These are phyloP conservation scores for Aegilops bicornis DNA, from an alignment of 176 grass and related monocot species.

Conservation along the genomic window DNA sequence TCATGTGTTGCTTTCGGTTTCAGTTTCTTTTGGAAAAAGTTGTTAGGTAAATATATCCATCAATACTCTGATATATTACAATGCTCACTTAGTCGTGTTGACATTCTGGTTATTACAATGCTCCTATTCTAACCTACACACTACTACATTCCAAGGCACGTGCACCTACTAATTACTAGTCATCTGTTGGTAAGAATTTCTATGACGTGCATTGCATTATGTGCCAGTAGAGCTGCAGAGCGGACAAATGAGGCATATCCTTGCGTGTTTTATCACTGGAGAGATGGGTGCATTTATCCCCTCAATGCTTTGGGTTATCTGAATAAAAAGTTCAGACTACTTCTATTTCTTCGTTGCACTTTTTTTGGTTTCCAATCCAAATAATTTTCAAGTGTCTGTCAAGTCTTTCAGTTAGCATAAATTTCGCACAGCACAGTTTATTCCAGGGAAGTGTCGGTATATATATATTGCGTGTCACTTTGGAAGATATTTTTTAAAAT, in stretches of 20 bases:
- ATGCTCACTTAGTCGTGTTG: not conserved
- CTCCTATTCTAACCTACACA: constrained; percentile 2
- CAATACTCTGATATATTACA: not conserved
- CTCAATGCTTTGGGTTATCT: not conserved
- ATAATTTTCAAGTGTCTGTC: not conserved
- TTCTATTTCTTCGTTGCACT: not conserved
- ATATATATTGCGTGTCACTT: not conserved
- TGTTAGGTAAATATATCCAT: constrained; percentile 8
- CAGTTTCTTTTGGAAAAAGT: not conserved
- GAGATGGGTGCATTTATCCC: not conserved
- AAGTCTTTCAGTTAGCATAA: not conserved
- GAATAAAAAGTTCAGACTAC: not conserved
- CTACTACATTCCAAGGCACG: not conserved
- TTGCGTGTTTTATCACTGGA: not conserved
- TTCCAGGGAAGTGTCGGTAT: not conserved
- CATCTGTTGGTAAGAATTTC: not conserved
- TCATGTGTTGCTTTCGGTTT: not conserved
- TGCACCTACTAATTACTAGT: constrained; percentile 4
- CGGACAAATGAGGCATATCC: not conserved
- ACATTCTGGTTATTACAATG: not conserved
- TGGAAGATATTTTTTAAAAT: not conserved
- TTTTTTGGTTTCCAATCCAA: not conserved
- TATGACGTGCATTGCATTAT: not conserved
- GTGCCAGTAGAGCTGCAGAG: not conserved
- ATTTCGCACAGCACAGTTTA: not conserved